Evolutionary conservation across 768 basidiomycete genomes (phyloP).

Genomic region (Tricholoma matsutake): DNA sequence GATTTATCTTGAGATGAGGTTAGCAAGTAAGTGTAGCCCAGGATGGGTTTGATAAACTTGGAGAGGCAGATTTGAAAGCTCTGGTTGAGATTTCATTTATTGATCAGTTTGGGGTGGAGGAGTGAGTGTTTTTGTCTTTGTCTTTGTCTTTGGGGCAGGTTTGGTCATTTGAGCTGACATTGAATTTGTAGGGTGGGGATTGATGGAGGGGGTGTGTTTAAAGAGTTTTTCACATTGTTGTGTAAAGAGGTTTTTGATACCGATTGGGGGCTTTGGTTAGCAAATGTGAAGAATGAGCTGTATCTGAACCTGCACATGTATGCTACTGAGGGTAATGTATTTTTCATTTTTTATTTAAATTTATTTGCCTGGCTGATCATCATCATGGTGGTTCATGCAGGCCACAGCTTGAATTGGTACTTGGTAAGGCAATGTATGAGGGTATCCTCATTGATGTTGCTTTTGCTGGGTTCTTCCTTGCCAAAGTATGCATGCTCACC

Average conservation of each 20-base stretch:
- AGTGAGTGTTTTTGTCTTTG: conserved; percentile 55
- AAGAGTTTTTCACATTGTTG: conserved; percentile 93
- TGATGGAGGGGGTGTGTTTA: conserved; percentile 96
- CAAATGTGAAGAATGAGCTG: conserved; percentile 86
- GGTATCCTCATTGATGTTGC: conserved; percentile 93
- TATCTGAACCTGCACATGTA: conserved; percentile 94
- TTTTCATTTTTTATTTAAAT: too few relatives aligned
- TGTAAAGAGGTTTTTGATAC: conserved; percentile 95
- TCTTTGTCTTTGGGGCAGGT: conserved; percentile 61
- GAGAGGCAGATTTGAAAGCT: conserved; percentile 75
- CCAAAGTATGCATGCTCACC: conserved; percentile 50
- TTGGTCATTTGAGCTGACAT: conserved; percentile 35
- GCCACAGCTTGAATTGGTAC: conserved; percentile 89
- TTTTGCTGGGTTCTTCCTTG: conserved; percentile 93
- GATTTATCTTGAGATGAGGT: too few relatives aligned
- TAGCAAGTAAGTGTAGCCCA: conserved; percentile 82
- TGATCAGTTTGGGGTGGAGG: conserved; percentile 82
- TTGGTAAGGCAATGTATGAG: conserved; percentile 96
- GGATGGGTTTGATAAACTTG: conserved; percentile 87
- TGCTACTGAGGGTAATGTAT: conserved; percentile 81
- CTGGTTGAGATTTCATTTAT: conserved; percentile 86
- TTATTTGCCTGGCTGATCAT: too few relatives aligned
- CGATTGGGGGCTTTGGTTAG: conserved; percentile 91
- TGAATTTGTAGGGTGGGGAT: conserved; percentile 67
- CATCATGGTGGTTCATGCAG: too few relatives aligned